Percentiles rank a stretch among this genome's conserved stretches.
These are phyloP conservation scores for Fagopyrum tataricum DNA, from an alignment of 148 eudicot genomes.

Conservation along the genomic window DNA sequence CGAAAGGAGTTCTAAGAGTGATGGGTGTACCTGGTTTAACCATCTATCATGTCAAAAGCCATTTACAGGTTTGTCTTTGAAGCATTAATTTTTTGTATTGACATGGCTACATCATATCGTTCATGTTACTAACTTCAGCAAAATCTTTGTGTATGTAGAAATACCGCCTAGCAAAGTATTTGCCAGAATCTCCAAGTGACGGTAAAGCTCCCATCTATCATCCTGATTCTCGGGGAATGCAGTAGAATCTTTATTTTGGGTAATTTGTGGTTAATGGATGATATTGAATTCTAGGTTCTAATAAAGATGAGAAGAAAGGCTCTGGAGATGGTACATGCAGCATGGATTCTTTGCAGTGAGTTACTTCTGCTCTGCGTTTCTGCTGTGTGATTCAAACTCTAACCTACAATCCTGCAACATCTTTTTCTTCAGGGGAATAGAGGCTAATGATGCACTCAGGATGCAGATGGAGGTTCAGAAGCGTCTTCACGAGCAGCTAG, in stretches of 20 bases:
- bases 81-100: not conserved
- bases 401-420: not conserved
- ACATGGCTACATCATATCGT: not conserved
- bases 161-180: slow-evolving; percentile 57
- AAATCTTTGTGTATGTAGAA: slow-evolving; percentile 25
- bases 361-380: not conserved
- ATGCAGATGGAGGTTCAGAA: slow-evolving; percentile 97
- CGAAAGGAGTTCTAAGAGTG: slow-evolving; percentile 72
- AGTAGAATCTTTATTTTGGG: slow-evolving; percentile 1
- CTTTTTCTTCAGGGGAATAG: slow-evolving; percentile 28
- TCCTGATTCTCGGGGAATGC: not conserved
- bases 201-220: slow-evolving; percentile 24
- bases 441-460: slow-evolving; percentile 65
- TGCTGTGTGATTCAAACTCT: not conserved
- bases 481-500: slow-evolving; percentile 87
- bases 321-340: slow-evolving; percentile 30
- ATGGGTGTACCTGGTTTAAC: slow-evolving; percentile 78
- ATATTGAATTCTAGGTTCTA: slow-evolving; percentile 25
- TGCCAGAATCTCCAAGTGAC: slow-evolving; percentile 56
- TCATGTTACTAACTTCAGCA: not conserved
- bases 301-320: slow-evolving; percentile 50
- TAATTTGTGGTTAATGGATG: not conserved
- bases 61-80: slow-evolving; percentile 33
- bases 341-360: slow-evolving; percentile 52
- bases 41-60: slow-evolving; percentile 78